Percentiles rank a stretch among this genome's conserved stretches.
Conservation (phyloP, 208 protist species). For the Naegleria fowleri region DNA sequence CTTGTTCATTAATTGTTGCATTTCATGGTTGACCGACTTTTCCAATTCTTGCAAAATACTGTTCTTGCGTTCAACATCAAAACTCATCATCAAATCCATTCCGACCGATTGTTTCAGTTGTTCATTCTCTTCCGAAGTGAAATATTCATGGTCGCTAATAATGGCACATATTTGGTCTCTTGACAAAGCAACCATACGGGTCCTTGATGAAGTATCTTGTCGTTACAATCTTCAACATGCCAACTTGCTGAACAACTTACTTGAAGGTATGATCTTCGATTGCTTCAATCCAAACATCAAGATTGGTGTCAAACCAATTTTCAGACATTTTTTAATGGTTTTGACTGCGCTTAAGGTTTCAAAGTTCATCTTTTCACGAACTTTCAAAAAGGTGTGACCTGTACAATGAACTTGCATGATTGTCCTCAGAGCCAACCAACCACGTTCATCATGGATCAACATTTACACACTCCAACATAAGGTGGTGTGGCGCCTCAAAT, state of each 20-base stretch:
- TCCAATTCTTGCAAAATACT: not conserved
- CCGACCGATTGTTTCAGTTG: not conserved
- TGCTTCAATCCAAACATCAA: not conserved
- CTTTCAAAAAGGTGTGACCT: no score
- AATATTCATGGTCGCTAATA: not conserved
- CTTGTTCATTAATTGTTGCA: not conserved
- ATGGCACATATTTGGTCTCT: not conserved
- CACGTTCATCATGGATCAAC: no score
- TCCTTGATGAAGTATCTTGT: no score
- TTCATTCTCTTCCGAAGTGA: not conserved
- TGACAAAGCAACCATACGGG: not conserved
- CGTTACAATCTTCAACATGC: no score
- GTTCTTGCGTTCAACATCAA: not conserved
- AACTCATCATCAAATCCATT: not conserved
- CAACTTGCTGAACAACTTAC: not conserved
- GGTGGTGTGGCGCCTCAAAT: no score
- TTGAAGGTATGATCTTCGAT: not conserved
- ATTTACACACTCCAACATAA: no score
- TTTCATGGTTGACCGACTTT: not conserved
- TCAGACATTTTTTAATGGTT: not conserved
- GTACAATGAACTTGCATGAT: no score
- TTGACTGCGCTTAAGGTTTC: no score
- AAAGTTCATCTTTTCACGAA: no score
- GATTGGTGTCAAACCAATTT: not conserved
- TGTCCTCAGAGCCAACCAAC: no score